Evolutionary conservation across 2,329 filamentous ascomycete species (phyloP).

Genomic region (Chlorencoelia australis): DNA sequence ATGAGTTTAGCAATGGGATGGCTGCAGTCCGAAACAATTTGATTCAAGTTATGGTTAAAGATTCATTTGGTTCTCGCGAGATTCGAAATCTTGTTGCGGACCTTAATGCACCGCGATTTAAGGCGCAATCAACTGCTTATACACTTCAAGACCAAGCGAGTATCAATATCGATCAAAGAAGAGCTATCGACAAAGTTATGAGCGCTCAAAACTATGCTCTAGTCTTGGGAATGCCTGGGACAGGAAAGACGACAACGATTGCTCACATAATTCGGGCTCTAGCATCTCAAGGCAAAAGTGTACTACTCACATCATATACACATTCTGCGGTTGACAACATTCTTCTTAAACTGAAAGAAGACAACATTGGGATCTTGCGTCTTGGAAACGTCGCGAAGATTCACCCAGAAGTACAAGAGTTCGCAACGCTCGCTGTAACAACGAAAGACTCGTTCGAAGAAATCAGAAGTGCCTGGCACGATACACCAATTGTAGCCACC

Average conservation of each 20-base stretch:
- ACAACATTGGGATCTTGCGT: constrained; percentile 71
- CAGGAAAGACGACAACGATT: constrained; percentile 96
- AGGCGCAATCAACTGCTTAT: constrained; percentile 52
- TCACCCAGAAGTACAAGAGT: constrained; percentile 76
- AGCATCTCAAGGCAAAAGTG: constrained; percentile 80
- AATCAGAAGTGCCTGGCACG: constrained; percentile 73
- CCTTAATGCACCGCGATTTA: constrained; percentile 63
- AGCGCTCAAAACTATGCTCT: constrained; percentile 89
- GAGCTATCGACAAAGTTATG: constrained; percentile 90
- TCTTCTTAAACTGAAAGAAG: constrained; percentile 75
- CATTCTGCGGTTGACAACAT: constrained; percentile 99
- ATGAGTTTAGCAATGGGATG: constrained; percentile 98
- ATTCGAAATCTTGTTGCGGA: constrained; percentile 76
- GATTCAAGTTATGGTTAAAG: constrained; percentile 80
- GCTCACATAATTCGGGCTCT: constrained; percentile 92
- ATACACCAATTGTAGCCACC: constrained; percentile 81
- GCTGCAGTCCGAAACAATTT: constrained; percentile 89
- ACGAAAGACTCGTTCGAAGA: constrained; percentile 72
- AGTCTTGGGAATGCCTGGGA: constrained; percentile 97
- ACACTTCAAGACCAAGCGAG: constrained; percentile 49
- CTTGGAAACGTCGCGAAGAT: constrained; percentile 79
- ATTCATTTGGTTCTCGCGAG: constrained; percentile 57
- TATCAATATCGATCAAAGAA: constrained; percentile 79
- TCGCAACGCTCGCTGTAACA: constrained; percentile 67
- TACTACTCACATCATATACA: constrained; percentile 89